phyloP scores from a whole-genome alignment of 495 filamentous ascomycete species.

The Aspergillus incahuasiensis region DNA sequence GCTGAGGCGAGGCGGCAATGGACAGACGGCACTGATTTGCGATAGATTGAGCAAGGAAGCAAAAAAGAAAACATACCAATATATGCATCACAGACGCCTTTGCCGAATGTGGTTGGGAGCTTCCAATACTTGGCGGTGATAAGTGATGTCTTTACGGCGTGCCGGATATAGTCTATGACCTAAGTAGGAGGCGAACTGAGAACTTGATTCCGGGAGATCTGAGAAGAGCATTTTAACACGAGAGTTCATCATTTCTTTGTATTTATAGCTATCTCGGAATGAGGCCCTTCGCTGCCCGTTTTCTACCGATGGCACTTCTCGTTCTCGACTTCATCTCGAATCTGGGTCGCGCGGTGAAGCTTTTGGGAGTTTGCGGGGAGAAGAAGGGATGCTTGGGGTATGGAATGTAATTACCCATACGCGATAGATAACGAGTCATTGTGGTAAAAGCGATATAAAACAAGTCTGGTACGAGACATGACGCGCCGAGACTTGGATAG shows the following conservation, averaged over 20 bases:
- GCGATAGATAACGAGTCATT: not conserved
- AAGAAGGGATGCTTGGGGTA: not conserved
- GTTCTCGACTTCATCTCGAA: constrained; percentile 15
- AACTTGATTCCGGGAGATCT: not conserved
- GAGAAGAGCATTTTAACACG: not conserved
- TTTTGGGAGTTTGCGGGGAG: constrained; percentile 28
- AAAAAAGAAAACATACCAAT: constrained; percentile 37
- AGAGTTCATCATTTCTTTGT: constrained; percentile 1
- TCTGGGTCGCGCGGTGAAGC: constrained; percentile 30
- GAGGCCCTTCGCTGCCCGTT: constrained; percentile 11
- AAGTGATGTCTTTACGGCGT: constrained; percentile 7
- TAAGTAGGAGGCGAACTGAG: not conserved
- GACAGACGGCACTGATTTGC: not conserved
- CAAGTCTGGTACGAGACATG: constrained; percentile 11
- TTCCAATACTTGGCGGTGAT: constrained; percentile 11
- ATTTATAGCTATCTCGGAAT: constrained; percentile 17
- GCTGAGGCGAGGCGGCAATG: not conserved
- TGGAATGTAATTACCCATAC: constrained; percentile 5
- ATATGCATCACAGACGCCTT: constrained; percentile 38
- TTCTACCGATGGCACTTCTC: constrained; percentile 16
- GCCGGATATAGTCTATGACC: constrained; percentile 2
- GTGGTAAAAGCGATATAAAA: not conserved
- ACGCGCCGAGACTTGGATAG: constrained; percentile 3
- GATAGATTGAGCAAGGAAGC: not conserved
- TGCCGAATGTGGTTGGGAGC: not conserved